Evolutionary conservation across 164 flowering plant species (phyloP).

Genomic region (Macadamia tetraphylla): DNA sequence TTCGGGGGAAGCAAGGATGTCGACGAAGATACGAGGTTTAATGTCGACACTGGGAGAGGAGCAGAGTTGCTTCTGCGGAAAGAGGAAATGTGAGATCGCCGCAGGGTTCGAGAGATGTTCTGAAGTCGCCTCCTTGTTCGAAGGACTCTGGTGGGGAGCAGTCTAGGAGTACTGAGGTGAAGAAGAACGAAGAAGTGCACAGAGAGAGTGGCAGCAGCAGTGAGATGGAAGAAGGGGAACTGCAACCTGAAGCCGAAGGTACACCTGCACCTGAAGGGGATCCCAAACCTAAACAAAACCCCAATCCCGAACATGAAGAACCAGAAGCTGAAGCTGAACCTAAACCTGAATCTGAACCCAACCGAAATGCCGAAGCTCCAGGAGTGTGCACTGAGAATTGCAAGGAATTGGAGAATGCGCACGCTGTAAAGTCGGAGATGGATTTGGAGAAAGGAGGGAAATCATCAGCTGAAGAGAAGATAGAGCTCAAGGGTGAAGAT

Average conservation of each 20-base stretch:
- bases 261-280: conserved; percentile 25
- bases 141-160: conserved; percentile 56
- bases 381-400: neutral
- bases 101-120: conserved; percentile 22
- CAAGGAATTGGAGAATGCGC: conserved; percentile 1
- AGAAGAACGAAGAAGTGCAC: conserved; percentile 44
- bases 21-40: conserved; percentile 35
- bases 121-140: conserved; percentile 37
- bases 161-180: conserved; percentile 56
- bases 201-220: conserved; percentile 45
- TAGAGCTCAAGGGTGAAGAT: conserved; percentile 12
- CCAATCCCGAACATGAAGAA: conserved; percentile 13
- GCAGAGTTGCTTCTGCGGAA: conserved; percentile 29
- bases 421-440: conserved; percentile 9
- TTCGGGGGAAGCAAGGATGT: conserved; percentile 39
- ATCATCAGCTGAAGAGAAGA: conserved; percentile 12
- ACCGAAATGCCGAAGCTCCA: too few relatives aligned
- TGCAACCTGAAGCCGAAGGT: conserved; percentile 46
- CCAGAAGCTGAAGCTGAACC: neutral
- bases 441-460: conserved; percentile 12
- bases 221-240: conserved; percentile 93
- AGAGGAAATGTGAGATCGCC: conserved; percentile 35
- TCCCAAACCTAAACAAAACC: conserved; percentile 19
- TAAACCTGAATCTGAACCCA: neutral
- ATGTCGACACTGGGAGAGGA: conserved; percentile 31